phyloP scores from a whole-genome alignment of 306 rosid species.

The Cicer cuneatum region DNA sequence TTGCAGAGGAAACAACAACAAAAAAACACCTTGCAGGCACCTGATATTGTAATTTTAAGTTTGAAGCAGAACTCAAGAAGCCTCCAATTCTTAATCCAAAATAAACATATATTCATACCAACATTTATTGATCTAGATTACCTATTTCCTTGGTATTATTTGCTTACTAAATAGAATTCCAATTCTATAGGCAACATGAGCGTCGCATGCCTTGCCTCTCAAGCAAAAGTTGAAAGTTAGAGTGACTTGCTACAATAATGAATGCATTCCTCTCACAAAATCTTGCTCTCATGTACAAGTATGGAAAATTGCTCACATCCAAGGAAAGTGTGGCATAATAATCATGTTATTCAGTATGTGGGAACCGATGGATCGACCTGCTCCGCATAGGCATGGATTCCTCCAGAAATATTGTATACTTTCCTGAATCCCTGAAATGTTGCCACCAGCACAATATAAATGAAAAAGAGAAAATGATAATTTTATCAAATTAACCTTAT shows the following conservation, averaged over 20 bases:
- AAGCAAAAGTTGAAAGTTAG: slow-evolving; percentile 1
- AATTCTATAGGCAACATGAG: slow-evolving; percentile 15
- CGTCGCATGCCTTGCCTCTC: slow-evolving; percentile 22
- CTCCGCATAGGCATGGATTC: slow-evolving; percentile 84
- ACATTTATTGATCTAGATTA: slow-evolving; percentile 14
- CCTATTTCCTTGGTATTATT: slow-evolving; percentile 4
- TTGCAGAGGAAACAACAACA: not conserved
- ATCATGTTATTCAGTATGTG: slow-evolving; percentile 61
- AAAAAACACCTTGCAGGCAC: slow-evolving; percentile 10
- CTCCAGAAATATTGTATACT: slow-evolving; percentile 80
- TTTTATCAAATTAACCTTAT: too few species aligned
- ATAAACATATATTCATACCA: slow-evolving; percentile 1
- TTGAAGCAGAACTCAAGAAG: not conserved
- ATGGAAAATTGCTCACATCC: slow-evolving; percentile 8
- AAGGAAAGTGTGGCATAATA: not conserved
- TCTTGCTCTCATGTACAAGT: slow-evolving; percentile 31
- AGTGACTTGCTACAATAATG: slow-evolving; percentile 10
- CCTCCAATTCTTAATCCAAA: slow-evolving; percentile 11
- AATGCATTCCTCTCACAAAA: slow-evolving; percentile 18
- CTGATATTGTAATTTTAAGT: slow-evolving; percentile 16
- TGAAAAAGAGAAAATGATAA: too few species aligned
- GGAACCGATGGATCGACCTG: slow-evolving; percentile 85
- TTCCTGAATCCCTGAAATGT: slow-evolving; percentile 79
- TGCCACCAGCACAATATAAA: too few species aligned
- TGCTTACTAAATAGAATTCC: not conserved